Evolutionary conservation across 2,329 filamentous ascomycete genomes (phyloP), one percentile per base, ranked within the genome.

Genomic region (Rhynchosporium graminicola): DNA sequence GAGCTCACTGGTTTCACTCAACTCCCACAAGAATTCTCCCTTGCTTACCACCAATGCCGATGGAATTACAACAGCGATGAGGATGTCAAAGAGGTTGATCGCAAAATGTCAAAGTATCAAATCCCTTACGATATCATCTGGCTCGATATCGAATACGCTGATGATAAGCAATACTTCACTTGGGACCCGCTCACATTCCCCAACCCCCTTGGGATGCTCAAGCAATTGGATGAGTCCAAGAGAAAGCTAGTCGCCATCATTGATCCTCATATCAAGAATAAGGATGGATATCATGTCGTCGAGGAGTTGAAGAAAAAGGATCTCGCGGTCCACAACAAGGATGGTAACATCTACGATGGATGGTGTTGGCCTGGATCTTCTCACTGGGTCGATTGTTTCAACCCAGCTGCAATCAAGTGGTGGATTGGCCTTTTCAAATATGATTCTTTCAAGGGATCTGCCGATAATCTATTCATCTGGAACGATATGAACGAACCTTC

Each of bases 401-500:
- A 94, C 74, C 93, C 94, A n/a, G 88, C 89, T 59, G 91, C 92
- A 6, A 85, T 90, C 59, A 86, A 90, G 65, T 99, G 95, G 95
- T 99, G 95, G 94, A 89, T 87, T 69, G 79, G 82, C 2, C 83
- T 98, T 10, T 98, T 96, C 83, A 88, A 90, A 71, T 98, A 96
- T 69, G 87, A 91, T 74, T 84, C 79, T 46, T 99, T 97, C 82
- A 91, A 91, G 76, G 93, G 92, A 54, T 92, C 92, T 1, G 83
- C 88, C 70, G 82, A 88, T 67, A 99, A 98, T 76, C 88, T 91
- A 0, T 97, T 92, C 77, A 86, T 99, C 71, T 99, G 95, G 95
- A 99, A 99, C 76, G 95, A 99, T 76, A 99, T 99, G 95, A 98
- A 97, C 74, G 95, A 99, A 79, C 95, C 95, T 0, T 98, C 95